These are phyloP conservation scores for Apodospora peruviana DNA, from an alignment of 495 filamentous ascomycete species.

Conservation along the genomic window DNA sequence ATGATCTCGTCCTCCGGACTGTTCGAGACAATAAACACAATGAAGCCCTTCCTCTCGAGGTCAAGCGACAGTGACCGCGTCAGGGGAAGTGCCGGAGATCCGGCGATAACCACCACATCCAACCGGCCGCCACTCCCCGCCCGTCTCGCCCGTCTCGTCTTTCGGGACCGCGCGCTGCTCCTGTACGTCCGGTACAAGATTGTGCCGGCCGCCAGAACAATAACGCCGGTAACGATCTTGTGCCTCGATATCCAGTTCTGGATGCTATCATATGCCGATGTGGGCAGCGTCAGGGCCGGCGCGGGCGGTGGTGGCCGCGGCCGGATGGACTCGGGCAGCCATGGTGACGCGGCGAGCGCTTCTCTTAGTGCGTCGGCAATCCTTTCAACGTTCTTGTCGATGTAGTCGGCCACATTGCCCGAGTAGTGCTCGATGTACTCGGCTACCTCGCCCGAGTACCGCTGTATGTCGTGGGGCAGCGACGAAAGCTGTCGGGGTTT, in stretches of 20 bases:
- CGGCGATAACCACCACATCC: slow-evolving; percentile 87
- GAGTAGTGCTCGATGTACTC: slow-evolving; percentile 58
- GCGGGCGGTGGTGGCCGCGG: slow-evolving; percentile 50
- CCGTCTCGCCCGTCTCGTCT: slow-evolving; percentile 67
- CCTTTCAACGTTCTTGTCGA: slow-evolving; percentile 70
- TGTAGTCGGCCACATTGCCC: slow-evolving; percentile 59
- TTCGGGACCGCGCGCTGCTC: slow-evolving; percentile 51
- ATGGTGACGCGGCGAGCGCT: slow-evolving; percentile 54
- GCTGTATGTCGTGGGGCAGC: slow-evolving; percentile 61
- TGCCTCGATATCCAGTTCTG: slow-evolving; percentile 62
- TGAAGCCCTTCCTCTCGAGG: slow-evolving; percentile 84
- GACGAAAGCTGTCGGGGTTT: slow-evolving; percentile 53
- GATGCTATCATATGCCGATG: slow-evolving; percentile 29
- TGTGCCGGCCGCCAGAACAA: slow-evolving; percentile 64
- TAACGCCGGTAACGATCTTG: slow-evolving; percentile 61
- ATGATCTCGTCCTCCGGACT: slow-evolving; percentile 74
- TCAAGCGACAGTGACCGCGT: slow-evolving; percentile 76
- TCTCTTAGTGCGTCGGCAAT: slow-evolving; percentile 60
- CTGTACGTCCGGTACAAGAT: slow-evolving; percentile 60
- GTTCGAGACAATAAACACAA: slow-evolving; percentile 82
- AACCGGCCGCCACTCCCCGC: slow-evolving; percentile 77
- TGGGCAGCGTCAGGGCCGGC: slow-evolving; percentile 28
- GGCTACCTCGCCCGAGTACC: slow-evolving; percentile 46
- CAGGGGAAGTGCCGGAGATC: slow-evolving; percentile 73
- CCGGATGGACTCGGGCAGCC: slow-evolving; percentile 63